Evolutionary conservation across 306 rosid genomes (phyloP).

Genomic region (Pterocarpus macrocarpus): DNA sequence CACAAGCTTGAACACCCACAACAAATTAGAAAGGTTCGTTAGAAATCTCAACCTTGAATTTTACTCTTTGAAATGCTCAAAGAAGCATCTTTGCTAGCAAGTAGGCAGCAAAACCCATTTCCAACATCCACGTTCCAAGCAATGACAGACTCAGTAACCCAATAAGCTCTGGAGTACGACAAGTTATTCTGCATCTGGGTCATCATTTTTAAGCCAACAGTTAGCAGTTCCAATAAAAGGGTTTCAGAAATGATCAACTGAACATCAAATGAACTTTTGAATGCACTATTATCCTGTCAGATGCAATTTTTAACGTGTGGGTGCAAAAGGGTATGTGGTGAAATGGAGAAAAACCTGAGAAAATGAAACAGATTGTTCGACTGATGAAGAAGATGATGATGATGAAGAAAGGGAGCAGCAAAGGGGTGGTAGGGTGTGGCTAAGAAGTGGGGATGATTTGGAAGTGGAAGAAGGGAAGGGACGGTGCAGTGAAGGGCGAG

Average conservation of each 20-base stretch:
- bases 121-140: conserved; percentile 86
- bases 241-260: neutral
- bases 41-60: conserved; percentile 64
- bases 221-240: conserved; percentile 22
- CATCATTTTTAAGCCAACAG: conserved; percentile 24
- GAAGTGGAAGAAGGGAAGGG: conserved; percentile 44
- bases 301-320: neutral
- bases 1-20: conserved; percentile 14
- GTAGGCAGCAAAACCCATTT: conserved; percentile 61
- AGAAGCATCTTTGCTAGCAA: conserved; percentile 70
- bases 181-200: conserved; percentile 63
- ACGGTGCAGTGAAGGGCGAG: conserved; percentile 44
- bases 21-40: neutral
- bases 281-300: neutral
- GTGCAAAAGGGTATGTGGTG: neutral
- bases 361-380: conserved; percentile 51
- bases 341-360: conserved; percentile 63
- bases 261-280: neutral
- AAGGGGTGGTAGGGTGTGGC: conserved; percentile 42
- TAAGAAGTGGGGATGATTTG: conserved; percentile 30
- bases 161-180: conserved; percentile 78
- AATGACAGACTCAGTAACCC: conserved; percentile 73
- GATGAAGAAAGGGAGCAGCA: conserved; percentile 53
- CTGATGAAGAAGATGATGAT: conserved; percentile 41
- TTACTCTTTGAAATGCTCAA: conserved; percentile 58